Base-by-base conservation (phyloP, 495 filamentous ascomycete species). In the Lepidopterella palustris region DNA sequence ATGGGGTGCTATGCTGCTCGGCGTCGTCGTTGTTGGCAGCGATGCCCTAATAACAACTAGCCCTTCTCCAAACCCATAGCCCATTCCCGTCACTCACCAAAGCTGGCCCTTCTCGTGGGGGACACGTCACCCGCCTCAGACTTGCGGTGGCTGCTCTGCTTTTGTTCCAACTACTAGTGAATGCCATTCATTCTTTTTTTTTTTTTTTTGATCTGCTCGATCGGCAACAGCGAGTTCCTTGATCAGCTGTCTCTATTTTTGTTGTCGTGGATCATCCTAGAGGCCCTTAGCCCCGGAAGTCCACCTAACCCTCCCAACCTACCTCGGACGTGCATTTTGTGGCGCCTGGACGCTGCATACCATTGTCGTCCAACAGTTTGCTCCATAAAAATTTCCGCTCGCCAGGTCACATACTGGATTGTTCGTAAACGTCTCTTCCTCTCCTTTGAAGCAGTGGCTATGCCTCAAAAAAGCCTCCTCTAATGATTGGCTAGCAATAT, bases 71-170 rank as follows among this genome's bases (percentile, higher is more conserved):
- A 31, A 29, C 28, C 47, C 23, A 53, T 53, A 57, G 53, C 45
- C 62, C 48, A 32, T 48, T 53, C 48, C 6, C 28, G 13, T 24
- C 10, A 27, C 51, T 28, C 25, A 23, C 24, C 6, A 54, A 6
- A 15, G 18, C 20, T 15, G 23, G 18, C 27, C 51, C 27, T 40
- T 57, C 29, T 11, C 47, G 59, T 32, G 60, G 42, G 55, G 39
- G 63, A 66, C 63, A 66, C 63, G 63, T 66, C 63, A 66, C 55
- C 57, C 25, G 32, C 53, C 13, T 42, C 18, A 42, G 35, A 42
- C 13, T 11, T 15, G 13, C 2, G 18, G 35, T 15, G 35, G 35
- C 13, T 25, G 47, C 47, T 24, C 47, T 50, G 47, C 20, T 49
- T 5, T 27, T 27, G 47, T 24, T 50, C 25, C 13, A 42, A 42